Conservation (phyloP, 306 rosid species). For the Castanea crenata region DNA sequence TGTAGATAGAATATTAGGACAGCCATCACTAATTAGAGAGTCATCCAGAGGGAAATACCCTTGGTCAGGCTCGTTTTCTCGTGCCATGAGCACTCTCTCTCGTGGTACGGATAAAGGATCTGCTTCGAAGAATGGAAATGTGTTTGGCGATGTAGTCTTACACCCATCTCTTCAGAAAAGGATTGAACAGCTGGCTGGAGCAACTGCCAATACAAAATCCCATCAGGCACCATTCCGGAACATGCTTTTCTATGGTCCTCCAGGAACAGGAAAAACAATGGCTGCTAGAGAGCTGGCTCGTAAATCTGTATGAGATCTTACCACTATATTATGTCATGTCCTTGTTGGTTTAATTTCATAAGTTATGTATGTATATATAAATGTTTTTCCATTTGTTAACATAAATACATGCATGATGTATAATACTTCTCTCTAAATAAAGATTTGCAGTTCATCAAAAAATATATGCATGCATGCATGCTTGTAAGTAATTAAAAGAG, state of each 20-base stretch:
- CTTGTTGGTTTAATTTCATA: slow-evolving; percentile 9
- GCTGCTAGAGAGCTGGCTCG: slow-evolving; percentile 96
- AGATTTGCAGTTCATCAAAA: no score
- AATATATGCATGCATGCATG: no score
- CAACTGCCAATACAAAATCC: slow-evolving; percentile 93
- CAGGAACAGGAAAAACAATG: slow-evolving; percentile 99
- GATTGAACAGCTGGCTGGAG: slow-evolving; percentile 80
- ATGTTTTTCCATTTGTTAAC: background rate
- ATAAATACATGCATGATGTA: background rate
- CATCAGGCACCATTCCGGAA: slow-evolving; percentile 98
- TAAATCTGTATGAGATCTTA: slow-evolving; percentile 69
- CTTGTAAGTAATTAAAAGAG: background rate
- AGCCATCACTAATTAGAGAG: slow-evolving; percentile 91
- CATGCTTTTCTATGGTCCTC: slow-evolving; percentile 98
- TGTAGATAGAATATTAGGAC: slow-evolving; percentile 96
- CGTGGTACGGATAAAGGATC: slow-evolving; percentile 34
- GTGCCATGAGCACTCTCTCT: slow-evolving; percentile 43
- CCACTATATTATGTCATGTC: slow-evolving; percentile 3
- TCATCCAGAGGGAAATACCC: slow-evolving; percentile 96
- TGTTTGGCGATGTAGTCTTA: slow-evolving; percentile 89
- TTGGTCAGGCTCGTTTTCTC: slow-evolving; percentile 82
- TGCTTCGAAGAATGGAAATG: slow-evolving; percentile 52
- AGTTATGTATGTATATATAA: background rate
- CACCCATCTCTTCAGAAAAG: slow-evolving; percentile 83
- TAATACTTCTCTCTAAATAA: no score